Base-by-base conservation (phyloP, 169 alveolate genomes). In the Eimeria necatrix region DNA sequence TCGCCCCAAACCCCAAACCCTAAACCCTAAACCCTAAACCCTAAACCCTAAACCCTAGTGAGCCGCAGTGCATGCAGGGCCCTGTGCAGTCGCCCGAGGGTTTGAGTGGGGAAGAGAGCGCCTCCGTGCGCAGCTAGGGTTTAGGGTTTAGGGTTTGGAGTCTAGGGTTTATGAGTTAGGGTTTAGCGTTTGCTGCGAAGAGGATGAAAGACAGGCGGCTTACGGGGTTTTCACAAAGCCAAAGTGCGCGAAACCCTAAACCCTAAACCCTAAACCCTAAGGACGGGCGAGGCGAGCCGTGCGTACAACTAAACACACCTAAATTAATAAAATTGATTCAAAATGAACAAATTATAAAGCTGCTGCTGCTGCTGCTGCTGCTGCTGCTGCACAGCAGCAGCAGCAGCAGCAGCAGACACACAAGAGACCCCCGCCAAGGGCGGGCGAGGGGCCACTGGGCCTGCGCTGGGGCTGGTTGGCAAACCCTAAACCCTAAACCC, bases 401-500 rank as follows among this genome's bases (percentile, higher is more conserved):
- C n/a, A 56, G 14, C 64, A 14, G 64, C 64, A 56, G 14, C 64
- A 56, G 14, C 64, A 9, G 20, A 8, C 64, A 9, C 64, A 8
- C 64, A 56, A 14, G 64, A 14, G n/a, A n/a, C n/a, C n/a, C n/a
- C n/a, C n/a, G n/a, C n/a, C 59, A 18, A 26, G 60, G 59, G 85
- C 41, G 85, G 41, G 20, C 5, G 85, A 26, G 85, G 9, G 60
- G 85, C 60, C 53, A 12, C 59, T 24, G 59, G 26, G 59, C 32
- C 85, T 26, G 8, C 60, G 2, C 18, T 48, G 89, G 89, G 89
- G 89, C 89, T 80, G 89, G 70, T 51, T 48, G 14, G 89, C 70
- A 52, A 74, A 74, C 51, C 8, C 68, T 20, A n/a, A 16, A 83
- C 74, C 76, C 52, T 83, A 83, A 83, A 83, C 91, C 91, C 91